Base-by-base conservation (phyloP, 495 filamentous ascomycete species). In the Glonium stellatum region DNA sequence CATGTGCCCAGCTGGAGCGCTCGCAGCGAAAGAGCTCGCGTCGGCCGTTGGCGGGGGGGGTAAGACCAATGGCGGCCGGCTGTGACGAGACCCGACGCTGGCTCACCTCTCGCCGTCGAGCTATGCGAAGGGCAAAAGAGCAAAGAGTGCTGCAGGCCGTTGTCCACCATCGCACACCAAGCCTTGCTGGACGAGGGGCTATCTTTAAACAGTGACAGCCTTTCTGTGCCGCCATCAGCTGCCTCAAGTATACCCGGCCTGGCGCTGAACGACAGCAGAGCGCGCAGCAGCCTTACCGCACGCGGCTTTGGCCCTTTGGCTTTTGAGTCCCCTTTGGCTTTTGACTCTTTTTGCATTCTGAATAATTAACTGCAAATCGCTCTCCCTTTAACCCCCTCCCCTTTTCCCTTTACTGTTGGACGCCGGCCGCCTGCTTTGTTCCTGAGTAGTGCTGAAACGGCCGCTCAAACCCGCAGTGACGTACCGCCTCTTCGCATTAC, bases 391-490 rank as follows among this genome's bases (percentile, higher is more conserved):
- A 15, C 35, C 54, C 37, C 51, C 51, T 34, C 35, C 49, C 21
- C 44, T 42, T 37, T 34, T 36, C 41, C 37, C 25, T 44, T 35
- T 48, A 27, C 1, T 21, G 13, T 4, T 18, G 13, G 21, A 31
- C 27, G 27, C 6, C 27, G 27, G 27, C 27, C 27, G 2, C 3
- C 27, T 31, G n/a, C n/a, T 31, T 44, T 44, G 39, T 44, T 44
- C 39, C 39, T 44, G 39, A 44, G 3, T 4, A 31, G 39, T 11
- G 13, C 39, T 44, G 39, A 44, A 44, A 44, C 39, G 39, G 13
- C 18, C 39, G 39, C 15, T 47, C 52, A 47, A 59, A 59, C 50
- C 57, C 4, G 12, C 12, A 50, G 47, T 59, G 57, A 59, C 57
- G 54, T 56, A 22, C 34, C 46, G 31, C 25, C 23, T 36, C 12